phyloP scores from a whole-genome alignment of 208 protist species.

The Entamoeba dispar region DNA sequence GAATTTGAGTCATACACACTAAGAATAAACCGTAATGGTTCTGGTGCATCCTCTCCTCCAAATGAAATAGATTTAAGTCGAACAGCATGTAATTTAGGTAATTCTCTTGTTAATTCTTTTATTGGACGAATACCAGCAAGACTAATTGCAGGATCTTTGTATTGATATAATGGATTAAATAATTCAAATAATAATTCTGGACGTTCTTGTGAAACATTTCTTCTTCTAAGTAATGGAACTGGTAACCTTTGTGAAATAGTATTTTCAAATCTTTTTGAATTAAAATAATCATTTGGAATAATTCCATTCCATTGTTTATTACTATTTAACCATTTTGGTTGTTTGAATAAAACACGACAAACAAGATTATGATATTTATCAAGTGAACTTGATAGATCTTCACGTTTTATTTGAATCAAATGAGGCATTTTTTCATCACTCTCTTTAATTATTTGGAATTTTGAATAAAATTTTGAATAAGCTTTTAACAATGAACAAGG shows the following conservation, averaged over 20 bases:
- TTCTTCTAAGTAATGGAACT: background rate
- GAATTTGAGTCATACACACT: background rate
- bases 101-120: background rate
- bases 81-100: background rate
- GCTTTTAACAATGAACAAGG: background rate
- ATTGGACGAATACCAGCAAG: background rate
- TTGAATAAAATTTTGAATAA: background rate
- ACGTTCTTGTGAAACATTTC: background rate
- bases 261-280: background rate
- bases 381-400: no score
- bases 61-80: background rate
- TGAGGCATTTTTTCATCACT: background rate
- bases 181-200: background rate
- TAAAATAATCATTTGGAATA: background rate
- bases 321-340: background rate
- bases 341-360: background rate
- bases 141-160: background rate
- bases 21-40: background rate
- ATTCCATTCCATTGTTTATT: background rate
- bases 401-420: no score
- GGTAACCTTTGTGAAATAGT: background rate
- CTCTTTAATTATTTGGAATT: background rate
- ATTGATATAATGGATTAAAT: background rate
- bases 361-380: background rate
- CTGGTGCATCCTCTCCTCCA: background rate